Evolutionary conservation across 2,329 filamentous ascomycete species (phyloP).

Genomic region (Fusarium neocosmosporiellum): DNA sequence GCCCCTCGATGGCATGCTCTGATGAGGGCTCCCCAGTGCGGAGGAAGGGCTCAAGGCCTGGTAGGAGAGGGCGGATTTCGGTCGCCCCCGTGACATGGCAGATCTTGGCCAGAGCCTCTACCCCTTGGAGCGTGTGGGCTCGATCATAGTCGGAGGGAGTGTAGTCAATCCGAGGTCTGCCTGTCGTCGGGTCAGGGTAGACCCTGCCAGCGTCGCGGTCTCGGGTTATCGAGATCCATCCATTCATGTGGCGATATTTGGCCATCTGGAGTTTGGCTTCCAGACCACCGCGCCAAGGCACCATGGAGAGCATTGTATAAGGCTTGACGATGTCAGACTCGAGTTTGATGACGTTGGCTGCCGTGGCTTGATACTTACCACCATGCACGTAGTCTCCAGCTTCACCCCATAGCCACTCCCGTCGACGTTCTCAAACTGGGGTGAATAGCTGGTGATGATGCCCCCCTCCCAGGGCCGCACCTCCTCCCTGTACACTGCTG

Average conservation of each 20-base stretch:
- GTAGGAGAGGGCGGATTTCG: slow-evolving; percentile 78
- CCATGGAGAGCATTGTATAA: slow-evolving; percentile 68
- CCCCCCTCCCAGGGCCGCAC: slow-evolving; percentile 78
- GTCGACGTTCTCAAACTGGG: slow-evolving; percentile 84
- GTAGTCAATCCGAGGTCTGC: slow-evolving; percentile 76
- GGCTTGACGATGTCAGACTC: slow-evolving; percentile 60
- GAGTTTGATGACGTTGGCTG: slow-evolving; percentile 3
- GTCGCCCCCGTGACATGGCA: slow-evolving; percentile 81
- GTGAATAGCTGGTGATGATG: slow-evolving; percentile 83
- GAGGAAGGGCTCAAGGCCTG: slow-evolving; percentile 72
- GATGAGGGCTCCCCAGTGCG: slow-evolving; percentile 40
- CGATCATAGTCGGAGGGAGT: slow-evolving; percentile 77
- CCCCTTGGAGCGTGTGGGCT: slow-evolving; percentile 75
- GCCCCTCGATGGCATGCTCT: slow-evolving; percentile 26
- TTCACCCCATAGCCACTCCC: slow-evolving; percentile 84
- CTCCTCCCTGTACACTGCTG: slow-evolving; percentile 75
- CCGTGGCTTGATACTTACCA: slow-evolving; percentile 54
- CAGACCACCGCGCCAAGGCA: slow-evolving; percentile 75
- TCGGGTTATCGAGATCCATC: slow-evolving; percentile 78
- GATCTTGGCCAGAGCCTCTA: slow-evolving; percentile 79
- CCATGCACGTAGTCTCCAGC: slow-evolving; percentile 80
- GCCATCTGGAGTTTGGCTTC: slow-evolving; percentile 79
- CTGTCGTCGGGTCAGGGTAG: slow-evolving; percentile 75
- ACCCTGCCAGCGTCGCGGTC: slow-evolving; percentile 82
- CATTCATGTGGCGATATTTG: slow-evolving; percentile 75